Percentiles rank a stretch among this genome's conserved stretches.
phyloP scores from a whole-genome alignment of 148 eudicot genomes.

The Dysphania ambrosioides region DNA sequence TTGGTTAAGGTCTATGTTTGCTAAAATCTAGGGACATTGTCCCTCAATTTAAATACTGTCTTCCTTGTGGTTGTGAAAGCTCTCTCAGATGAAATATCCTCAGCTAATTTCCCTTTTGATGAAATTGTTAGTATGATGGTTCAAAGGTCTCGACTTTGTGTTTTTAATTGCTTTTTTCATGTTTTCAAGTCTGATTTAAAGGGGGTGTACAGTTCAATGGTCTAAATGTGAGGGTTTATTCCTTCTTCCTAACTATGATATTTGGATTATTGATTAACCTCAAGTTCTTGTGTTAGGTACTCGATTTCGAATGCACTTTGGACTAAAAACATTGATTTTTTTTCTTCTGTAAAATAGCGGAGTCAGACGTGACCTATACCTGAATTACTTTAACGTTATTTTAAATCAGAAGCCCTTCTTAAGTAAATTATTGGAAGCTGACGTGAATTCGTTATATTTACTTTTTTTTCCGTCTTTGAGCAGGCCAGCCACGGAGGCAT shows the following conservation, averaged over 20 bases:
- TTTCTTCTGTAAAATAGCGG: not conserved
- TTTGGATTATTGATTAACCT: not conserved
- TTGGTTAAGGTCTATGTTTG: not conserved
- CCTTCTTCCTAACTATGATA: not conserved
- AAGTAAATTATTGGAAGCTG: not conserved
- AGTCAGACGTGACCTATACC: not conserved
- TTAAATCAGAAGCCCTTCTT: no score
- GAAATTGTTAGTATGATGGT: not conserved
- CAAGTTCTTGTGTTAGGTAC: not conserved
- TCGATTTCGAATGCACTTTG: no score
- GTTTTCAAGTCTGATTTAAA: not conserved
- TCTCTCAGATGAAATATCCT: not conserved
- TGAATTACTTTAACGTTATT: not conserved
- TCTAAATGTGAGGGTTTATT: not conserved
- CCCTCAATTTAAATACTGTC: not conserved
- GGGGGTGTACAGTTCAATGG: not conserved
- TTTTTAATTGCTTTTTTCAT: not conserved
- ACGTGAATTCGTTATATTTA: no score
- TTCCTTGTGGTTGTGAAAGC: conserved; percentile 1
- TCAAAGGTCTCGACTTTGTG: not conserved
- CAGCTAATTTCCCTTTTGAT: no score
- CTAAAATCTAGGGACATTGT: not conserved
- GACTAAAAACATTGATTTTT: not conserved
- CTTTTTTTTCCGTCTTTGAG: not conserved
- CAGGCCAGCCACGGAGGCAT: conserved; percentile 98